Percentiles rank a stretch among this genome's conserved stretches.
Conservation (phyloP, 176 grass and related monocot genomes). For the Oryza nivara region DNA sequence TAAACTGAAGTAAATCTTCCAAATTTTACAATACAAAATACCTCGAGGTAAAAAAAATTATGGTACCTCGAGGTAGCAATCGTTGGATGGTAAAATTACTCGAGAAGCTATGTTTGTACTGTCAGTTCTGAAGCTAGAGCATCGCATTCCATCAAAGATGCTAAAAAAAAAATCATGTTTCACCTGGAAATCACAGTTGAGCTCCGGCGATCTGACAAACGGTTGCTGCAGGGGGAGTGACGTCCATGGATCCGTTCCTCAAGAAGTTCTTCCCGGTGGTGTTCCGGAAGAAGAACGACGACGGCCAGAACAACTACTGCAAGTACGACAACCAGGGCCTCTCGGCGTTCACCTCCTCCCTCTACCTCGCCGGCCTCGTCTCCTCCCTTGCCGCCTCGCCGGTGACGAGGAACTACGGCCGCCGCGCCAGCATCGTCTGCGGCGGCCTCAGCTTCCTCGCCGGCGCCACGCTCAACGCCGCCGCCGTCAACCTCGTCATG, state of each 20-base stretch:
- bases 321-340: constrained; percentile 93
- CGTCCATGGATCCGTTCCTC: constrained; percentile 92
- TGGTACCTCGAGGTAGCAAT: too few species aligned
- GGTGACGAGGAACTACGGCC: constrained; percentile 83
- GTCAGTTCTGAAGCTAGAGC: not conserved
- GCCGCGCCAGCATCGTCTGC: constrained; percentile 79
- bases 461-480: constrained; percentile 75
- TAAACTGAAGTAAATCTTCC: too few species aligned
- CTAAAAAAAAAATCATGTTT: not conserved
- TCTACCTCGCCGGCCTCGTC: constrained; percentile 86
- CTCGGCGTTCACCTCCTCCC: constrained; percentile 66
- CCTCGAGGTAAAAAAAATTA: too few species aligned
- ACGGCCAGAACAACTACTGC: constrained; percentile 81
- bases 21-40: too few species aligned
- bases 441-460: constrained; percentile 86
- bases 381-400: constrained; percentile 73
- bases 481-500: constrained; percentile 72
- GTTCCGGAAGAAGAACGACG: constrained; percentile 64
- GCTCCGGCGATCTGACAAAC: not conserved
- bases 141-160: not conserved
- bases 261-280: constrained; percentile 89
- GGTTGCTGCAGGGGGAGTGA: constrained; percentile 72
- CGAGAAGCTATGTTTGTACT: not conserved
- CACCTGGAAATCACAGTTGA: not conserved
- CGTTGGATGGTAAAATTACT: too few species aligned